Conservation (phyloP, 306 rosid genomes). For the Lotus japonicus region DNA sequence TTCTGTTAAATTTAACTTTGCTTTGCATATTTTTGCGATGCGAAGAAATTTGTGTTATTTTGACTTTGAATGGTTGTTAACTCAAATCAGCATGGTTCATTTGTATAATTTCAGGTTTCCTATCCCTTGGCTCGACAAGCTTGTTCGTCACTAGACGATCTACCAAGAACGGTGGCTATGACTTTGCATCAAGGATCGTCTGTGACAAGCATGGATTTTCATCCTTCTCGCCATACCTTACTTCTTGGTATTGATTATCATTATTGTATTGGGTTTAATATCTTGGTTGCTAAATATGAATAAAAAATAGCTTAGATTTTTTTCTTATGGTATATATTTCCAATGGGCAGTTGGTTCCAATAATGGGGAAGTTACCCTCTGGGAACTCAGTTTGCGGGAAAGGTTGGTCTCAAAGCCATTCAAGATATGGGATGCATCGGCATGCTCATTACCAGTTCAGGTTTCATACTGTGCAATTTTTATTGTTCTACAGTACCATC, state of each 20-base stretch:
- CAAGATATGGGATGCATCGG: constrained; percentile 59
- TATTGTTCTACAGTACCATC: background rate
- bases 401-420: constrained; percentile 71
- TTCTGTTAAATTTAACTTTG: background rate
- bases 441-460: constrained; percentile 61
- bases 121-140: constrained; percentile 59
- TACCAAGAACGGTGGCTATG: constrained; percentile 73
- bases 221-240: constrained; percentile 63
- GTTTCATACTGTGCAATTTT: constrained; percentile 31
- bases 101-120: constrained; percentile 50
- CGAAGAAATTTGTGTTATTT: background rate
- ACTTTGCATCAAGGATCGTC: constrained; percentile 73
- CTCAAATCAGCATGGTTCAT: constrained; percentile 14
- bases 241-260: constrained; percentile 58
- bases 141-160: constrained; percentile 71
- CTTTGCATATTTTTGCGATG: background rate
- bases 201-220: constrained; percentile 88
- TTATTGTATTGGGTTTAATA: background rate
- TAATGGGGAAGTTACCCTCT: constrained; percentile 70
- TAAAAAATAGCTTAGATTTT: background rate
- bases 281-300: background rate
- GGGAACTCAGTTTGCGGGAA: constrained; percentile 71
- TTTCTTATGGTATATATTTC: constrained; percentile 16
- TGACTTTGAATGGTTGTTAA: constrained; percentile 10
- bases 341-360: constrained; percentile 63